Base-by-base conservation (phyloP, 164 flowering plant genomes). In the Macadamia tetraphylla region DNA sequence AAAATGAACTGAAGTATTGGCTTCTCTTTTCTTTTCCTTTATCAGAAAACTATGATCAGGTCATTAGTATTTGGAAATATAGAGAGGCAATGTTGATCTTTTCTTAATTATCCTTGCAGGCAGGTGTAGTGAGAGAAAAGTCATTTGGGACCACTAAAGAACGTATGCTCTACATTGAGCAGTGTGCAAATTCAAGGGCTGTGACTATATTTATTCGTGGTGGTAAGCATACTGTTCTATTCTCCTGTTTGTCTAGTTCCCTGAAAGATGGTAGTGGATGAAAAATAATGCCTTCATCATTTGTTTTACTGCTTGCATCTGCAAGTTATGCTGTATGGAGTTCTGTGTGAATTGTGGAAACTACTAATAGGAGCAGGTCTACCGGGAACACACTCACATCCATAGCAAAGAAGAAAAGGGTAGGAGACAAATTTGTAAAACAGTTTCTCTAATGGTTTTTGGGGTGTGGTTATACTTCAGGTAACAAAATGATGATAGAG, bases 401-500 rank as follows among this genome's bases (percentile, higher is more conserved):
- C 40, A 35, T 35, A 35, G 3, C 3, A 35, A 35, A 35, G 40
- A 35, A 35, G 40, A 35, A 35, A 35, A 35, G 40, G 40, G 40
- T 35, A 35, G 40, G 3, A 35, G 40, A 35, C 3, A 35, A 35
- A 35, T 35, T 35, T 35, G 40, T 46, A 46, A 23, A 3, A 46
- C 13, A 46, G 51, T 46, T 35, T 35, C 40, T 35, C 51, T 46
- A 46, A 46, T 8, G 7, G 51, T 46, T 35, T 64, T 49, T 78
- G 69, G 30, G 57, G 12, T 44, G 63, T 75, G 48, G 1, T 75
- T 30, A 63, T 71, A 56, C 31, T 74, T 67, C 71, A 95, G 99
- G 99, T 75, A 95, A 95, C 86, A 95, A 95, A 80, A 95, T 95
- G 99, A 91, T 95, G 82, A 88, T 95, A 64, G 99, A 95, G 80